phyloP scores from a whole-genome alignment of 2,329 filamentous ascomycete genomes.

The Xylaria sp. region DNA sequence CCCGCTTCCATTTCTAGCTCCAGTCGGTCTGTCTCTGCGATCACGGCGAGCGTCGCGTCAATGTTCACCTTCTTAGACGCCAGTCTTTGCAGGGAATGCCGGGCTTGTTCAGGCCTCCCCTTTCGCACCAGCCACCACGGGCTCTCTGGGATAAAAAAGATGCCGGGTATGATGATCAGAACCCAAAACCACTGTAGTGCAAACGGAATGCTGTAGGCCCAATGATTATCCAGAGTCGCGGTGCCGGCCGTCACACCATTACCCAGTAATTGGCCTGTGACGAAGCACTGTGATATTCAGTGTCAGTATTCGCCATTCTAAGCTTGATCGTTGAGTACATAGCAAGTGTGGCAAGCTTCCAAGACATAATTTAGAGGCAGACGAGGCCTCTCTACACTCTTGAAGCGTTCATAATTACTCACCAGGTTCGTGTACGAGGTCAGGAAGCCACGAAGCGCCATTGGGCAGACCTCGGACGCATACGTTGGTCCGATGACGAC shows the following conservation, averaged over 20 bases:
- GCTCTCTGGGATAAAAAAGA: constrained; percentile 55
- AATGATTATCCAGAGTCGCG: constrained; percentile 47
- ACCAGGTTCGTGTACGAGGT: constrained; percentile 64
- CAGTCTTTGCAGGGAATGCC: constrained; percentile 48
- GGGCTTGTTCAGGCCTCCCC: constrained; percentile 49
- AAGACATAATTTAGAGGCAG: neutral
- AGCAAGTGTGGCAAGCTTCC: neutral
- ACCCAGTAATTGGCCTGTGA: constrained; percentile 64
- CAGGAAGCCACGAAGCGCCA: constrained; percentile 61
- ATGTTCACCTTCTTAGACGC: constrained; percentile 54
- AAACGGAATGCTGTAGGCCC: constrained; percentile 57
- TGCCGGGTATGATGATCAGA: constrained; percentile 49
- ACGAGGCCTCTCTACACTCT: neutral
- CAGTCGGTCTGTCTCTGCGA: constrained; percentile 62
- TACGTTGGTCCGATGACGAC: constrained; percentile 65
- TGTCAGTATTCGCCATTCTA: neutral
- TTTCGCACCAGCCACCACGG: constrained; percentile 57
- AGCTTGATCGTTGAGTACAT: neutral
- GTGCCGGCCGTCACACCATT: constrained; percentile 54
- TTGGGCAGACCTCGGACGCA: constrained; percentile 65
- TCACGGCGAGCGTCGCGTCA: constrained; percentile 57
- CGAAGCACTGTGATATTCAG: constrained; percentile 53
- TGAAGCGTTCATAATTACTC: neutral
- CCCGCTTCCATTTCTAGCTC: constrained; percentile 57
- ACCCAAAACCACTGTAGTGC: constrained; percentile 59